A percentile compares a stretch with the other conserved stretches of the same genome.
Evolutionary conservation across 768 basidiomycete species (phyloP).

Genomic region (Leccinum incarnatum): DNA sequence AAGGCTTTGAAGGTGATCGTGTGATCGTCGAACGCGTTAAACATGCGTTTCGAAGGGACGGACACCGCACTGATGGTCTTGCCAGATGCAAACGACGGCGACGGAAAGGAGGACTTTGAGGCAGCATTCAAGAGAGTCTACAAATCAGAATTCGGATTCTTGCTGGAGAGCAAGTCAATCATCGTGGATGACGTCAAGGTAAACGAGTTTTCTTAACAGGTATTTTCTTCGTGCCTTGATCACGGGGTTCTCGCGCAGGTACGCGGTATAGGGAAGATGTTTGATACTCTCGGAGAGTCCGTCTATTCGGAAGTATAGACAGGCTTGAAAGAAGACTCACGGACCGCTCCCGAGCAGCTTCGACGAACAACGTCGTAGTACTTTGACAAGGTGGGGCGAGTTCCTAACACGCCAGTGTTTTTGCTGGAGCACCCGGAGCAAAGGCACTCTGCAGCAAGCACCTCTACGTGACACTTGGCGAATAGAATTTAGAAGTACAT

Average conservation of each 20-base stretch:
- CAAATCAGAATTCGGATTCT: constrained; percentile 88
- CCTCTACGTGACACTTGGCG: constrained; percentile 47
- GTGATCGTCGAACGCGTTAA: constrained; percentile 75
- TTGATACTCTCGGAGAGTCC: constrained; percentile 73
- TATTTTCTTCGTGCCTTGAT: background rate
- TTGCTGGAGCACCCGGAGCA: constrained; percentile 66
- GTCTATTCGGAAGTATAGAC: constrained; percentile 69
- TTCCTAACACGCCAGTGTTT: constrained; percentile 79
- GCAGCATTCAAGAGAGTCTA: constrained; percentile 78
- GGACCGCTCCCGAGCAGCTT: constrained; percentile 44
- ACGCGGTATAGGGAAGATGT: constrained; percentile 88
- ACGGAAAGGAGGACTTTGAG: constrained; percentile 70
- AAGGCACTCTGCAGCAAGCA: constrained; percentile 68
- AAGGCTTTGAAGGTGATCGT: constrained; percentile 78
- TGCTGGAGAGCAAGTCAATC: constrained; percentile 78
- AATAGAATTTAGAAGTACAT: constrained; percentile 18
- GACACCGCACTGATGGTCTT: constrained; percentile 92
- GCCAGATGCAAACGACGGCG: constrained; percentile 45
- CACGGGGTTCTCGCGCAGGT: constrained; percentile 43
- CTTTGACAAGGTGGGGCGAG: constrained; percentile 76
- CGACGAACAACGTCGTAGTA: constrained; percentile 60
- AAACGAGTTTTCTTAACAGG: background rate
- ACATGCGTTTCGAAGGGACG: constrained; percentile 92
- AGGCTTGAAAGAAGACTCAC: constrained; percentile 43
- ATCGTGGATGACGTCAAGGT: constrained; percentile 93